phyloP scores from a whole-genome alignment of 805 yeast species.

The Metschnikowia chrysomelidarum region DNA sequence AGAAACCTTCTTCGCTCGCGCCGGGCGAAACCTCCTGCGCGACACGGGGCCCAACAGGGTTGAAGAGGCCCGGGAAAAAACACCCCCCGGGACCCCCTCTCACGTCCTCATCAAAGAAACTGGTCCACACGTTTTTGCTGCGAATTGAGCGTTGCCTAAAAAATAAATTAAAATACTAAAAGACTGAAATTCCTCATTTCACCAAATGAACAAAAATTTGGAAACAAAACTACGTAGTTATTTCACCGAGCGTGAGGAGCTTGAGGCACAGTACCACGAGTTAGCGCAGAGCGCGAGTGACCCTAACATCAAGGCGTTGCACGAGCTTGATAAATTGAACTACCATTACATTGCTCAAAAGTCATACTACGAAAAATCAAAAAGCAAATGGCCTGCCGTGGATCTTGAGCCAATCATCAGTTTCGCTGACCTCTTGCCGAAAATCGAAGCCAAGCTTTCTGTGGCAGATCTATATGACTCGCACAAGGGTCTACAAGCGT shows the following conservation, averaged over 20 bases:
- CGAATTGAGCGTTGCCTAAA: neutral
- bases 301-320: conserved; percentile 18
- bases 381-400: conserved; percentile 15
- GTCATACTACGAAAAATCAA: conserved; percentile 24
- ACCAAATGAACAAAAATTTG: conserved; percentile 13
- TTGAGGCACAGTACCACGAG: conserved; percentile 11
- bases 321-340: conserved; percentile 27
- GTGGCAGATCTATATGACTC: conserved; percentile 21
- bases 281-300: conserved; percentile 3
- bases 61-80: no score
- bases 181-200: neutral
- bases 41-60: no score
- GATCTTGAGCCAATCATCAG: conserved; percentile 18
- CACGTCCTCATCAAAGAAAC: no score
- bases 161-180: neutral
- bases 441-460: conserved; percentile 25
- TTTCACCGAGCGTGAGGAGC: conserved; percentile 8
- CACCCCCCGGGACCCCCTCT: no score
- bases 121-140: no score
- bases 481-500: conserved; percentile 25
- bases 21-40: no score
- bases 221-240: conserved; percentile 14
- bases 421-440: conserved; percentile 16
- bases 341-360: conserved; percentile 26
- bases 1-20: no score